Percentiles rank a stretch among this genome's conserved stretches.
Evolutionary conservation across 441 rosid genomes (phyloP).

Genomic region (Omphalea diandra): DNA sequence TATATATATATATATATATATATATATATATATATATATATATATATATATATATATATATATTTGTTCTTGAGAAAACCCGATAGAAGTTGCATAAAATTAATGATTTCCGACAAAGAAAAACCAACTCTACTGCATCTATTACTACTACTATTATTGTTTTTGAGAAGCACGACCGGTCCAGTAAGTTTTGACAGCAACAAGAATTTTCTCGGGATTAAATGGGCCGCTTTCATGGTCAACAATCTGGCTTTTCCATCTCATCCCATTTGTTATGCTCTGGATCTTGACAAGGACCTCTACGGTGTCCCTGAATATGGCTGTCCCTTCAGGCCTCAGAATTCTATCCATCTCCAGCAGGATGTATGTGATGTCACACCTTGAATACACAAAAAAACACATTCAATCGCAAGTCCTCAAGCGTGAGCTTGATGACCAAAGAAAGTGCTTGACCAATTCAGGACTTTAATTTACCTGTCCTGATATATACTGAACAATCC

Average conservation of each 20-base stretch:
- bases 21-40: no score
- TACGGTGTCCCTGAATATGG: slow-evolving; percentile 79
- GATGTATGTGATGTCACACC: slow-evolving; percentile 79
- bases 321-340: slow-evolving; percentile 90
- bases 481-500: slow-evolving; percentile 73
- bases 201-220: slow-evolving; percentile 86
- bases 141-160: slow-evolving; percentile 20
- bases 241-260: slow-evolving; percentile 78
- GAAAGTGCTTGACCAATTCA: no score
- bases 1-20: no score
- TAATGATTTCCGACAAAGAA: not conserved
- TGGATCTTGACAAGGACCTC: slow-evolving; percentile 77
- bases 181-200: slow-evolving; percentile 89
- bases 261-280: slow-evolving; percentile 76
- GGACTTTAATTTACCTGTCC: slow-evolving; percentile 60
- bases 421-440: no score
- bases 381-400: slow-evolving; percentile 32
- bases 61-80: not conserved
- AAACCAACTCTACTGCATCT: not conserved
- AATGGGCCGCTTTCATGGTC: slow-evolving; percentile 98
- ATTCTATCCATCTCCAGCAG: slow-evolving; percentile 96
- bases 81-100: not conserved
- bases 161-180: slow-evolving; percentile 50
- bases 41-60: not conserved
- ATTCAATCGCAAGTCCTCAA: no score